phyloP scores from a whole-genome alignment of 106 monocot genomes.

The Ottelia alismoides region DNA sequence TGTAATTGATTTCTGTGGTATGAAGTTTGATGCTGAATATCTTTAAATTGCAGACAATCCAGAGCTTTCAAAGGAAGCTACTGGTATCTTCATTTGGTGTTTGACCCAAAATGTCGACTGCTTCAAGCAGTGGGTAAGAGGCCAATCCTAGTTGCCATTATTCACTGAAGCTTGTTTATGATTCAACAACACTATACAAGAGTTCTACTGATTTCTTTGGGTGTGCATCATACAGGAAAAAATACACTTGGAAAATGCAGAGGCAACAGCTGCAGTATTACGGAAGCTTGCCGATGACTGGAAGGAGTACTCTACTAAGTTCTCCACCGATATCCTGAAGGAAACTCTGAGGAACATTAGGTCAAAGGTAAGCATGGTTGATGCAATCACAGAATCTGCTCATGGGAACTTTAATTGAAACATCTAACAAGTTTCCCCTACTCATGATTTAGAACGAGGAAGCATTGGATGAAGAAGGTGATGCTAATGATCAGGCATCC shows the following conservation, averaged over 20 bases:
- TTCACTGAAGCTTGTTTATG: neutral
- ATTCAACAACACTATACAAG: too few relatives aligned
- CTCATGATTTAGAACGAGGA: conserved; percentile 64
- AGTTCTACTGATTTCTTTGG: neutral
- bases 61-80: conserved; percentile 57
- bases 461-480: conserved; percentile 20
- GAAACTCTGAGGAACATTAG: conserved; percentile 44
- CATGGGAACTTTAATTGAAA: too few relatives aligned
- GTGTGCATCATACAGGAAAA: conserved; percentile 46
- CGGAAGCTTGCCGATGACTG: conserved; percentile 41
- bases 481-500: conserved; percentile 19
- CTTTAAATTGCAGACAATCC: conserved; percentile 36
- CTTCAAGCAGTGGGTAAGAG: conserved; percentile 85
- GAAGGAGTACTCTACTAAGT: conserved; percentile 47
- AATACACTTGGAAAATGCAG: conserved; percentile 56
- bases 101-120: conserved; percentile 77
- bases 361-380: conserved; percentile 55
- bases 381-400: too few relatives aligned
- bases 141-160: neutral
- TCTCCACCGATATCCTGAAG: conserved; percentile 39
- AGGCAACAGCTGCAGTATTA: conserved; percentile 63
- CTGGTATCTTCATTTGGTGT: conserved; percentile 89
- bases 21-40: neutral
- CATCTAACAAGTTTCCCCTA: too few relatives aligned
- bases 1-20: neutral